Evolutionary conservation across 1,139 yeast species (phyloP).

Genomic region (Hanseniaspora gamundiae): DNA sequence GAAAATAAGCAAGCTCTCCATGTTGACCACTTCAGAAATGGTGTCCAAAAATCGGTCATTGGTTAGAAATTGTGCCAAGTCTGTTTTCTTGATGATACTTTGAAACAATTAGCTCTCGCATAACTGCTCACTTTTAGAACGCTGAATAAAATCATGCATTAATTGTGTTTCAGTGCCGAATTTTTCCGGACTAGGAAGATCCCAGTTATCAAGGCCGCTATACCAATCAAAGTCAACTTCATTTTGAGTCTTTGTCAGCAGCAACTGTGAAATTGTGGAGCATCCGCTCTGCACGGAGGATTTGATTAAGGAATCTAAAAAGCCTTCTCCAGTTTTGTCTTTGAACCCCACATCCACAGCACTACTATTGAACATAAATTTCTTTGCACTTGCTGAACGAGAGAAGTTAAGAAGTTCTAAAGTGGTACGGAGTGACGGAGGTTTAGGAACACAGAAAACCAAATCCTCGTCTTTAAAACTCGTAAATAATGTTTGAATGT

Average conservation of each 20-base stretch:
- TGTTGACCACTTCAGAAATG: background rate
- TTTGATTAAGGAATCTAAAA: background rate
- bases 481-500: slow-evolving; percentile 33
- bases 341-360: slow-evolving; percentile 33
- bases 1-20: background rate
- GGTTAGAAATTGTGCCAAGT: background rate
- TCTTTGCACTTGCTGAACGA: slow-evolving; percentile 29
- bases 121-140: background rate
- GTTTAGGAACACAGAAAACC: slow-evolving; percentile 48
- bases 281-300: slow-evolving; percentile 29
- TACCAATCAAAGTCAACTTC: slow-evolving; percentile 34
- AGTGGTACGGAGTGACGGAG: slow-evolving; percentile 41
- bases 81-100: background rate
- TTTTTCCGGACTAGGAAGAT: slow-evolving; percentile 34
- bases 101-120: background rate
- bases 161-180: slow-evolving; percentile 29
- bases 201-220: slow-evolving; percentile 70
- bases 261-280: slow-evolving; percentile 38
- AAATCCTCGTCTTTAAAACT: slow-evolving; percentile 46
- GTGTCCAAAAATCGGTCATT: background rate
- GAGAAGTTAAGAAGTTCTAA: slow-evolving; percentile 30
- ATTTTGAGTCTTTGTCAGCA: slow-evolving; percentile 25
- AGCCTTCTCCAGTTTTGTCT: slow-evolving; percentile 6
- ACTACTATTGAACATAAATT: slow-evolving; percentile 46
- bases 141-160: background rate